Evolutionary conservation across 352 stramenopile species (phyloP).

Genomic region (Globisporangium cederbergense): DNA sequence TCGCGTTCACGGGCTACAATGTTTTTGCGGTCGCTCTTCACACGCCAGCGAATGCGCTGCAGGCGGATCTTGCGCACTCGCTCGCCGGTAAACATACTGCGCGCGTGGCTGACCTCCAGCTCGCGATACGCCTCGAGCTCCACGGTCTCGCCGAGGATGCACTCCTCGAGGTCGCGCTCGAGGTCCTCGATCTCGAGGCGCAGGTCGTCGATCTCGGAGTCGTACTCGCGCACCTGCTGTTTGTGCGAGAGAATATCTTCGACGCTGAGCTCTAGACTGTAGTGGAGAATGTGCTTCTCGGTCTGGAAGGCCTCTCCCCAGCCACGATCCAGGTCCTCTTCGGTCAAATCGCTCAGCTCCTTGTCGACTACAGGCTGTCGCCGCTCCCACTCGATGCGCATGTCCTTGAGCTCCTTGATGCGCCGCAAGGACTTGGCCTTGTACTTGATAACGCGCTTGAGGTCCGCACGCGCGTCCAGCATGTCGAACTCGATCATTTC

Average conservation of each 20-base stretch:
- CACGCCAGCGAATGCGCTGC: slow-evolving; percentile 64
- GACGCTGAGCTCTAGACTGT: slow-evolving; percentile 67
- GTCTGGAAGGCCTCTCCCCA: slow-evolving; percentile 79
- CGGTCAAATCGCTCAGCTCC: slow-evolving; percentile 53
- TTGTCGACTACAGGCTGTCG: slow-evolving; percentile 72
- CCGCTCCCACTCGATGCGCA: slow-evolving; percentile 79
- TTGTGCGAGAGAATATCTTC: slow-evolving; percentile 65
- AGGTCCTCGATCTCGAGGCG: slow-evolving; percentile 72
- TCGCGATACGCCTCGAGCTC: slow-evolving; percentile 60
- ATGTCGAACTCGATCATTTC: slow-evolving; percentile 78
- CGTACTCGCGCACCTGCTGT: slow-evolving; percentile 68
- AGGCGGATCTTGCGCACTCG: slow-evolving; percentile 32
- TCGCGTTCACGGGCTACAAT: slow-evolving; percentile 42
- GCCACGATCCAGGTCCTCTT: slow-evolving; percentile 70
- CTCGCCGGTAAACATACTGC: slow-evolving; percentile 39
- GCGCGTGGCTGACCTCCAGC: slow-evolving; percentile 46
- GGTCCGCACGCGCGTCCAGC: slow-evolving; percentile 49
- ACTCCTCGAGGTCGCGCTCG: slow-evolving; percentile 76
- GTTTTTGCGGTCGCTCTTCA: slow-evolving; percentile 52
- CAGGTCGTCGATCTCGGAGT: slow-evolving; percentile 67
- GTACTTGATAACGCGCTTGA: slow-evolving; percentile 73
- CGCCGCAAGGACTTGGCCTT: slow-evolving; percentile 66
- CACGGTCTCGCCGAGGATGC: slow-evolving; percentile 55
- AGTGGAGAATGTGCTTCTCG: slow-evolving; percentile 68
- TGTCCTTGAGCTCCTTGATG: slow-evolving; percentile 74